Conservation (phyloP, 192 early-diverging fungal species). For the Gaertneriomyces semiglobifer region DNA sequence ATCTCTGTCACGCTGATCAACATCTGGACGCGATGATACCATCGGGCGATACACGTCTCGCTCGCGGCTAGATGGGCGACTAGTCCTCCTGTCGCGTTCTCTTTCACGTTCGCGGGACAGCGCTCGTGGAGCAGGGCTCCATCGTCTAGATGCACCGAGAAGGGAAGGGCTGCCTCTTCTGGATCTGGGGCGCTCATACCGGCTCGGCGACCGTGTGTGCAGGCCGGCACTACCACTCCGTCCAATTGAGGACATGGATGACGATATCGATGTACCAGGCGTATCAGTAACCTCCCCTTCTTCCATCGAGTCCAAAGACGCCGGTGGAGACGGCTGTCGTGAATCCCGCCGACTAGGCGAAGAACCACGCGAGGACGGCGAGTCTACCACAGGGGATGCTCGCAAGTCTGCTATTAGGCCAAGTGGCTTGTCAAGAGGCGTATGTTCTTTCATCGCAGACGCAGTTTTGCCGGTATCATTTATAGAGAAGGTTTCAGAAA, state of each 20-base stretch:
- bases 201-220: not conserved
- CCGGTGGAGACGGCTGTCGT: constrained; percentile 11
- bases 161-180: not conserved
- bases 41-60: not conserved
- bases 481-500: too few species aligned
- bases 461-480: not conserved
- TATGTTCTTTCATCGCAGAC: not conserved
- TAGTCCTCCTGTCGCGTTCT: not conserved
- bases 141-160: not conserved
- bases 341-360: constrained; percentile 9
- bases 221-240: not conserved
- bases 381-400: not conserved
- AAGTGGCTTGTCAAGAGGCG: not conserved
- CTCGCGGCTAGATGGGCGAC: not conserved
- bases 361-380: constrained; percentile 4
- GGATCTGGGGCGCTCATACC: not conserved
- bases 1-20: not conserved
- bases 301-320: constrained; percentile 12
- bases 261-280: not conserved
- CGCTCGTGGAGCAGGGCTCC: not conserved
- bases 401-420: not conserved
- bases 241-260: not conserved
- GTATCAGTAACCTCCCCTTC: constrained; percentile 18
- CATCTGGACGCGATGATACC: not conserved
- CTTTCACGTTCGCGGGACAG: not conserved